phyloP scores from a whole-genome alignment of 2,329 filamentous ascomycete species.

The Ascochyta clinopodiicola region DNA sequence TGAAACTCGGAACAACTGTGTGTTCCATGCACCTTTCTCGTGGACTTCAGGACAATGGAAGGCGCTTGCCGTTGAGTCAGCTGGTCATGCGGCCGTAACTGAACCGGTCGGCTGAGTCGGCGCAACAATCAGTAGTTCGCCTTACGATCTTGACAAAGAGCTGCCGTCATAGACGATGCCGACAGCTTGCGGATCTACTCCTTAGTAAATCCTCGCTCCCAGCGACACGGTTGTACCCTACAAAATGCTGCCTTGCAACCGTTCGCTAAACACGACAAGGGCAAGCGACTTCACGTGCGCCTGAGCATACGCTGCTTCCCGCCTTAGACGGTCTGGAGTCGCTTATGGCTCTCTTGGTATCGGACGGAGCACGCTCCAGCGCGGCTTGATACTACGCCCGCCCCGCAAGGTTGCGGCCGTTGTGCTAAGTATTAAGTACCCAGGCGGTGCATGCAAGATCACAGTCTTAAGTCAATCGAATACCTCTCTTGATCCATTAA shows the following conservation, averaged over 20 bases:
- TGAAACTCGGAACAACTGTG: not conserved
- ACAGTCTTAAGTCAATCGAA: not conserved
- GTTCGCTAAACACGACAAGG: conserved; percentile 13
- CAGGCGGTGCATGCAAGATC: not conserved
- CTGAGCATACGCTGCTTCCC: conserved; percentile 7
- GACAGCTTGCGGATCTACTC: not conserved
- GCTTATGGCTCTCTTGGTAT: not conserved
- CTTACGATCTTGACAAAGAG: not conserved
- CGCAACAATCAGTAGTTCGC: not conserved
- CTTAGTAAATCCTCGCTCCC: not conserved
- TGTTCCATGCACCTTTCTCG: not conserved
- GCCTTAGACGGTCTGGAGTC: conserved; percentile 1
- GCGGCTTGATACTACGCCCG: conserved; percentile 1
- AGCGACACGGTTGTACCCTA: not conserved
- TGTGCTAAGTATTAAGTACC: conserved; percentile 12
- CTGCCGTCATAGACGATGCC: not conserved
- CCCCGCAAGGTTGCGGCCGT: conserved; percentile 12
- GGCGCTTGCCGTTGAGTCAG: not conserved
- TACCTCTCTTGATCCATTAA: not conserved
- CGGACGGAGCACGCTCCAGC: not conserved
- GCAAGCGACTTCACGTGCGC: conserved; percentile 24
- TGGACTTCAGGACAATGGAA: not conserved
- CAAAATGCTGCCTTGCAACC: not conserved
- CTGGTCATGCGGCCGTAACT: conserved; percentile 5
- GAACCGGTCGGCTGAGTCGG: not conserved